Evolutionary conservation across 495 filamentous ascomycete genomes (phyloP).

Genomic region (Xylaria scruposa): DNA sequence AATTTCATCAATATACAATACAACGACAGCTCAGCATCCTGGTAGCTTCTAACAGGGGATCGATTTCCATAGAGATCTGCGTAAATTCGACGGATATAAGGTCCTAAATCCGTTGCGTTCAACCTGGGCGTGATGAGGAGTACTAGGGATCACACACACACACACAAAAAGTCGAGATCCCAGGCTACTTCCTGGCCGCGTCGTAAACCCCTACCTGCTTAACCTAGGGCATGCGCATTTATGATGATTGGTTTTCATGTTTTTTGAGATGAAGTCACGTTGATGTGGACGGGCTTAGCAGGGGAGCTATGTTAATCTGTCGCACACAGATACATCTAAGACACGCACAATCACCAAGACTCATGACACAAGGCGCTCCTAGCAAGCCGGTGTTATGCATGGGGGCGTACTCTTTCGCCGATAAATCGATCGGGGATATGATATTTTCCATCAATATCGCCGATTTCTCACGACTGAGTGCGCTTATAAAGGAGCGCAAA

Average conservation of each 20-base stretch:
- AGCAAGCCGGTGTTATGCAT: background rate
- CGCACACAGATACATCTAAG: background rate
- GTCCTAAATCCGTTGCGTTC: background rate
- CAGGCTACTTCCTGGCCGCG: background rate
- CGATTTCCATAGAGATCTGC: background rate
- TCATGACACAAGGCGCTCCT: background rate
- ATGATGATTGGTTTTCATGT: background rate
- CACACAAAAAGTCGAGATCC: background rate
- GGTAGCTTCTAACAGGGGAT: no score
- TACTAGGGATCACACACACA: background rate
- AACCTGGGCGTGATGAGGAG: background rate
- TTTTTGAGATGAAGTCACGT: background rate
- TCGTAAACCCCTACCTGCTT: background rate
- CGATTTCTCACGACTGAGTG: background rate
- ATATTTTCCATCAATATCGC: background rate
- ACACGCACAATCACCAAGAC: background rate
- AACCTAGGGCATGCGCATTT: background rate
- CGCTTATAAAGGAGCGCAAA: background rate
- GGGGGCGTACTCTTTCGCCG: background rate
- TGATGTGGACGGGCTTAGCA: background rate
- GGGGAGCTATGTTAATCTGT: no score
- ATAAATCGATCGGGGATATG: slow-evolving; percentile 6
- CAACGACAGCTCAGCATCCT: background rate
- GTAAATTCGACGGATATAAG: slow-evolving; percentile 15
- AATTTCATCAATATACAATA: background rate